A percentile compares a stretch with the other conserved stretches of the same genome.
These are phyloP conservation scores for Microglena sp. DNA, from an alignment of 139 green algal species.

Conservation along the genomic window DNA sequence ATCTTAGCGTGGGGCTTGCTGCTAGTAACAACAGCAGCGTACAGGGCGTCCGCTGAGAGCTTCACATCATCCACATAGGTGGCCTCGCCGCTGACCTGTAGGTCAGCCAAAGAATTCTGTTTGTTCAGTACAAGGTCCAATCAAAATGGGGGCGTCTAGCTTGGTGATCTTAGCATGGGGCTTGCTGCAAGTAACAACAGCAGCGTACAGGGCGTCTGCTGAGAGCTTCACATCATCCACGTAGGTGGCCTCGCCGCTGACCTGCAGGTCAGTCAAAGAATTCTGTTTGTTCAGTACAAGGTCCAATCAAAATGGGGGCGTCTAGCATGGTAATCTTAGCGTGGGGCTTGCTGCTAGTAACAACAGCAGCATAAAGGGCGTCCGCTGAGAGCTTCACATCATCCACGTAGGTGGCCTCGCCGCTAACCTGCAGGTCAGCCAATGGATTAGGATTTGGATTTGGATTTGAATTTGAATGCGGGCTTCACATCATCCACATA, in stretches of 20 bases:
- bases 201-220: slow-evolving; percentile 54
- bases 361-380: slow-evolving; percentile 66
- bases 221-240: slow-evolving; percentile 78
- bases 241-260: slow-evolving; percentile 83
- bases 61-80: slow-evolving; percentile 85
- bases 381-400: slow-evolving; percentile 64
- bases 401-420: slow-evolving; percentile 85
- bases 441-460: too few relatives aligned
- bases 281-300: too few relatives aligned
- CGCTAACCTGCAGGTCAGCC: slow-evolving; percentile 54
- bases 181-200: slow-evolving; percentile 63
- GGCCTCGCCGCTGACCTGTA: slow-evolving; percentile 78
- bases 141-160: too few relatives aligned
- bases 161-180: too few relatives aligned
- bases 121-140: too few relatives aligned
- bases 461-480: too few relatives aligned
- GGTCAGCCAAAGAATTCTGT: too few relatives aligned
- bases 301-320: too few relatives aligned
- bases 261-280: slow-evolving; percentile 46
- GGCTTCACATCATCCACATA: too few relatives aligned
- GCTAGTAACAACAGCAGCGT: slow-evolving; percentile 72
- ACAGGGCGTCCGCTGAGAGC: slow-evolving; percentile 49
- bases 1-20: slow-evolving; percentile 66
- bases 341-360: slow-evolving; percentile 70
- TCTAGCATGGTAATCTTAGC: too few relatives aligned